A percentile compares a stretch with the other conserved stretches of the same genome.
Conservation (phyloP, 164 flowering plant genomes). For the Magnolia sinica region DNA sequence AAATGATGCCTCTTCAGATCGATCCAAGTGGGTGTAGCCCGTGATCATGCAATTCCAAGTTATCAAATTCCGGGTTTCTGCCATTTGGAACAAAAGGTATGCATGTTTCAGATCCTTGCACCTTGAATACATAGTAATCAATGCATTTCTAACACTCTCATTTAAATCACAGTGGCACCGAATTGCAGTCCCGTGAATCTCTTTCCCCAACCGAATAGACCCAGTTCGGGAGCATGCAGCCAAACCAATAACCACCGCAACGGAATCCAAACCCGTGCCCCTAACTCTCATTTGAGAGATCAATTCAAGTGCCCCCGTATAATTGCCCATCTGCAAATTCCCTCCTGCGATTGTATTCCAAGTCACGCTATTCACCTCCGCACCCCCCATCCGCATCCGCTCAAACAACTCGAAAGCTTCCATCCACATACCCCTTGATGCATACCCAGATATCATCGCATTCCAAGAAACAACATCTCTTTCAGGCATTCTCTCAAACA, state of each 20-base stretch:
- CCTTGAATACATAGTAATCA: slow-evolving; percentile 61
- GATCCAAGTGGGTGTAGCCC: slow-evolving; percentile 40
- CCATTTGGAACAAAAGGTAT: slow-evolving; percentile 30
- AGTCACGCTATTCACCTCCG: slow-evolving; percentile 32
- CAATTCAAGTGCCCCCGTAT: slow-evolving; percentile 34
- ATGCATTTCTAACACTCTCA: slow-evolving; percentile 41
- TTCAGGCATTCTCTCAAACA: slow-evolving; percentile 51
- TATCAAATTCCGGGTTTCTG: slow-evolving; percentile 28
- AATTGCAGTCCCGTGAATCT: slow-evolving; percentile 47
- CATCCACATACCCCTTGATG: slow-evolving; percentile 45
- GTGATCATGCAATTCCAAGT: slow-evolving; percentile 65
- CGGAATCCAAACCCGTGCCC: slow-evolving; percentile 32
- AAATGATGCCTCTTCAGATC: slow-evolving; percentile 45
- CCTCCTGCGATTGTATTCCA: slow-evolving; percentile 64
- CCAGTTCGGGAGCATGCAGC: slow-evolving; percentile 51
- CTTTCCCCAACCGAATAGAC: slow-evolving; percentile 37
- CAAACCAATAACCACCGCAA: slow-evolving; percentile 43
- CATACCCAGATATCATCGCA: slow-evolving; percentile 47
- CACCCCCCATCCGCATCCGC: slow-evolving; percentile 21
- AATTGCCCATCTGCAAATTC: slow-evolving; percentile 36
- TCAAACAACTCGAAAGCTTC: slow-evolving; percentile 46
- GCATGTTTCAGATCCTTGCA: slow-evolving; percentile 43
- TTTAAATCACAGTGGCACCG: slow-evolving; percentile 23
- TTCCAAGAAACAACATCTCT: slow-evolving; percentile 61
- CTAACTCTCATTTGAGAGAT: slow-evolving; percentile 37